These are phyloP conservation scores for Coemansia sp. DNA, from an alignment of 192 early-diverging fungal species.

Conservation along the genomic window DNA sequence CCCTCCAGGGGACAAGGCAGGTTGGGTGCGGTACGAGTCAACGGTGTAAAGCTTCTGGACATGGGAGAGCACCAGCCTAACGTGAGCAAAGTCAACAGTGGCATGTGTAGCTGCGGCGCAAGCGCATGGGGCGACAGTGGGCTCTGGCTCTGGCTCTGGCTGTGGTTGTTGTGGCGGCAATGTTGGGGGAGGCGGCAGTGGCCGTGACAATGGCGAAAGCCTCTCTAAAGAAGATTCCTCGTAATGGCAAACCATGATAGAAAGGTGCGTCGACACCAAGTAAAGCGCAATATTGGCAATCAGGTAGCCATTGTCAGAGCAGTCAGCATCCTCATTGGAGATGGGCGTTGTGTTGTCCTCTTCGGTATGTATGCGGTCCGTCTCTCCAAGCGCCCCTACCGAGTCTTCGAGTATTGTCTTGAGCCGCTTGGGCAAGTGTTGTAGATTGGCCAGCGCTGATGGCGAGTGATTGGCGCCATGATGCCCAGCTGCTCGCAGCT, in stretches of 20 bases:
- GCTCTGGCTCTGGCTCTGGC: not conserved
- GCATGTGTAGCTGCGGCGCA: conserved; percentile 32
- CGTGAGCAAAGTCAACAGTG: conserved; percentile 27
- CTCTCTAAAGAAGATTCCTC: conserved; percentile 21
- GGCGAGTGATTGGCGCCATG: conserved; percentile 3
- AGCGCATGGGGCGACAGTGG: conserved; percentile 14
- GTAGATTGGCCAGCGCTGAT: conserved; percentile 4
- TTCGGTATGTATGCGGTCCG: not conserved
- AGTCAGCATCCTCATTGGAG: not conserved
- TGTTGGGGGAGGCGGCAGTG: conserved; percentile 4
- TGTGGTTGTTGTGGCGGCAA: not conserved
- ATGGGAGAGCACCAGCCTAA: conserved; percentile 36
- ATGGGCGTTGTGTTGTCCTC: conserved; percentile 1
- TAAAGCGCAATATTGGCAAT: conserved; percentile 52
- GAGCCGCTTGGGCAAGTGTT: conserved; percentile 47
- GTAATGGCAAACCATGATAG: conserved; percentile 50
- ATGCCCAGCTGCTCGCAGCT: conserved; percentile 22
- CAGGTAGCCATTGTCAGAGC: conserved; percentile 20
- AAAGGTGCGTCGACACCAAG: conserved; percentile 43
- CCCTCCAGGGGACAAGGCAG: not conserved
- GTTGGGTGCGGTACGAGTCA: conserved; percentile 7
- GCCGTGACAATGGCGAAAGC: conserved; percentile 14
- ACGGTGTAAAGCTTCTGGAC: conserved; percentile 37
- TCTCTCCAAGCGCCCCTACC: conserved; percentile 10
- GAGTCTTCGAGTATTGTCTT: conserved; percentile 52